Conservation (phyloP, 78 protist species). For the Dictyostelium intermedium region DNA sequence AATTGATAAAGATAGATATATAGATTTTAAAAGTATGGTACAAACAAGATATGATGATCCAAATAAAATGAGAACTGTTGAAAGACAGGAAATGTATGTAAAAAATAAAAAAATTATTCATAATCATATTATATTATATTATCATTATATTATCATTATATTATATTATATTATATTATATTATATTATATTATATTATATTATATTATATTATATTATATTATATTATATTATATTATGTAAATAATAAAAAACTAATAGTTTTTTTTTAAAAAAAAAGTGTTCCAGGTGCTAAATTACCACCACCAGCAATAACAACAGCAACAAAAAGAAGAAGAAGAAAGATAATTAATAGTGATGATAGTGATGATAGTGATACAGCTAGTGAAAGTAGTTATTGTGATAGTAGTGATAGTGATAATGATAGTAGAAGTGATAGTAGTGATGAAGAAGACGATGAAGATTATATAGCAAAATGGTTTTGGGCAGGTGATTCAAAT, state of each 20-base stretch:
- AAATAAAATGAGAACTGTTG: conserved; percentile 41
- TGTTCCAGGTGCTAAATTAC: not conserved
- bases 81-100: conserved; percentile 66
- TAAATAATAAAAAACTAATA: no score
- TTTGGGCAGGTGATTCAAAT: conserved; percentile 67
- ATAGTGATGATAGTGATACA: not conserved
- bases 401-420: not conserved
- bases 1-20: conserved; percentile 58
- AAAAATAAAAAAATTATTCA: not conserved
- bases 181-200: no score
- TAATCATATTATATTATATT: no score
- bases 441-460: conserved; percentile 28
- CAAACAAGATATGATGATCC: conserved; percentile 59
- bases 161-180: no score
- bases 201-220: no score
- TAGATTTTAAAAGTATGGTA: conserved; percentile 45
- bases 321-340: not conserved
- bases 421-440: not conserved
- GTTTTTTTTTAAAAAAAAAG: not conserved
- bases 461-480: conserved; percentile 59
- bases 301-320: not conserved
- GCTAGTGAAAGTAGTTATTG: not conserved
- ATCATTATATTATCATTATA: no score
- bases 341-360: not conserved
- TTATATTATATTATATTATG: no score